Evolutionary conservation across 306 rosid species (phyloP), one percentile per base, ranked within the genome.

Genomic region (Neltuma alba): DNA sequence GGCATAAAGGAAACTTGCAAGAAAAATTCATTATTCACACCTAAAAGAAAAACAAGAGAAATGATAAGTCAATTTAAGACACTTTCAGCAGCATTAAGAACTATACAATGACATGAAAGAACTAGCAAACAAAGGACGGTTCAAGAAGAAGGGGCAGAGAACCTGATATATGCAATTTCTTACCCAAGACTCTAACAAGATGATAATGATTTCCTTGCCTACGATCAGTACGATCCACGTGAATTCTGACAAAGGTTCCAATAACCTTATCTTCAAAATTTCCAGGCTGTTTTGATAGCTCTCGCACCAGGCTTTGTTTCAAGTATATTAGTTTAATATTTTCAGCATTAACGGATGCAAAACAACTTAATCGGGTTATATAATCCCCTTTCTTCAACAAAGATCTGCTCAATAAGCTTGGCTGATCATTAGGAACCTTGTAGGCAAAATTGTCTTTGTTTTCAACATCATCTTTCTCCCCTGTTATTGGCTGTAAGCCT

Each of bases 241-340:
- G 87, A 34, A 86, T 80, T 70, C 76, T 84, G 44, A 87, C 85
- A 27, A 88, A 87, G 79, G 89, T 70, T 28, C 93, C 97, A 48
- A 89, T 84, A 42, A 85, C 82, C 80, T 87, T 89, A 27, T 47
- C 77, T 80, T 27, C 70, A 72, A 85, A 87, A 54, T 40, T 86
- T 83, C 86, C 88, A 16, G 66, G 81, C 57, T 81, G 81, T 83
- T 87, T 80, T 14, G 85, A 75, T 14, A 92, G 75, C 78, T 87
- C 88, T 64, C 79, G 80, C 64, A 90, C 87, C 75, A 90, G 82
- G 76, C 91, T 93, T 81, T 38, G 88, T 73, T 85, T 86, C 38
- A 91, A 83, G 85, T 91, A 86, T 58, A 91, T 50, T 21, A 79
- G 91, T 18, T 79, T 81, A 34, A 91, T 80, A 61, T 89, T 85